Base-by-base conservation (phyloP, 805 yeast species). In the Blastobotrys parvus region DNA sequence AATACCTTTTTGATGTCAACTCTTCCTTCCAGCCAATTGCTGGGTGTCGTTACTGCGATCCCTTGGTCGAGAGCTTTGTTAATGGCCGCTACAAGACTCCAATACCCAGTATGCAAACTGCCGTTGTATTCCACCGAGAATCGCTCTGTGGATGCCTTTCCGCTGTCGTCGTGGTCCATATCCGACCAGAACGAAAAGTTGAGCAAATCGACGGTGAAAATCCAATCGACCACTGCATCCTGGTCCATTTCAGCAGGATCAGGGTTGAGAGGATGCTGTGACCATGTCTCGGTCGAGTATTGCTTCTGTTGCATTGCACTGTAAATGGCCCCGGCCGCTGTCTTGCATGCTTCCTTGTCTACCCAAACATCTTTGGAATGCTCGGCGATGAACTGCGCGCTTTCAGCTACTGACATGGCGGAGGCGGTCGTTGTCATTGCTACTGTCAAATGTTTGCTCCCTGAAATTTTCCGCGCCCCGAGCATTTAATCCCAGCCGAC, bases 151-250 rank as follows among this genome's bases (percentile, higher is more conserved):
- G 49, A 51, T 11, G 21, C 23, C 7, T 25, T 11, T 1, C 67
- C 67, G 8, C 60, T 47, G 42, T 63, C 65, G 6, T 41, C 38
- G 7, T 36, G 40, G 38, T 63, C 65, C 3, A 46, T 49, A 31
- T 64, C 67, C 16, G 69, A 61, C 72, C 72, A 68, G 50, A 68
- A 69, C 30, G 69, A 61, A 53, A 68, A 68, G 42, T 68, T 68
- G 32, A 69, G 57, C 30, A 67, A 54, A 40, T 68, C 72, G 3
- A 68, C 65, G 1, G 64, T 49, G 45, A 69, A 68, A 2, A 68
- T 63, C 71, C 71, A 67, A 46, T 65, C 59, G 10, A 61, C 56
- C 2, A 49, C 42, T 4, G 37, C 17, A 19, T 11, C 15, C n/a
- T 22, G 15, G 20, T 41, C 27, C 18, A 13, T 11, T 16, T 41